Base-by-base conservation (phyloP, 2,329 filamentous ascomycete species). In the Penicillium polonicum region DNA sequence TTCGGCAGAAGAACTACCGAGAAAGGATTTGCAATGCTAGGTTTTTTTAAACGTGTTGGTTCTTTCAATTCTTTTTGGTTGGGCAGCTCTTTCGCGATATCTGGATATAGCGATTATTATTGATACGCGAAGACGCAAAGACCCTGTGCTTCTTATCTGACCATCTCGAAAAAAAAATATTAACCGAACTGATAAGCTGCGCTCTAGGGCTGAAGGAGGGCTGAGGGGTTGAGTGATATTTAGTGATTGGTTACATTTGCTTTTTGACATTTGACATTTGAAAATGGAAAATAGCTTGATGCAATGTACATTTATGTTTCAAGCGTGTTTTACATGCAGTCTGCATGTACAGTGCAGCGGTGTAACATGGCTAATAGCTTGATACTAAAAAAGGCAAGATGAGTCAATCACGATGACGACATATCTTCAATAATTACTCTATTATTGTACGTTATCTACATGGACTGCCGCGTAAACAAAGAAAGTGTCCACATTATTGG, bases 361-460 rank as follows among this genome's bases (percentile, higher is more conserved):
- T 42, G 21, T 35, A 33, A 33, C 31, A 13, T 13, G 12, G 12
- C 3, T 31, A 33, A 33, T 33, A 13, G 31, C 23, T 15, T 15
- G 39, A 23, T 21, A 31, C 29, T 31, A 41, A 19, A 41, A 41
- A 41, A 41, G 5, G 19, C 5, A 13, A 41, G 3, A 54, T 33
- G 35, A 42, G 23, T 44, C 45, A 43, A 38, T 38, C 25, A 44
- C 19, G 6, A 41, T 55, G 53, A 51, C 53, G 53, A 31, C 39
- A 50, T 13, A 12, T 4, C 31, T 21, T 25, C 6, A 7, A n/a
- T 33, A 44, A 27, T 44, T 27, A 44, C 23, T n/a, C 17, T 9
- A n/a, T 19, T 39, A 12, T 39, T 39, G n/a, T 39, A 9, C 35
- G 36, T 23, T 31, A 54, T 55, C 25, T 19, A 38, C 4, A 31